Conservation (phyloP, 352 stramenopile species). For the Globisporangium paddicum region DNA sequence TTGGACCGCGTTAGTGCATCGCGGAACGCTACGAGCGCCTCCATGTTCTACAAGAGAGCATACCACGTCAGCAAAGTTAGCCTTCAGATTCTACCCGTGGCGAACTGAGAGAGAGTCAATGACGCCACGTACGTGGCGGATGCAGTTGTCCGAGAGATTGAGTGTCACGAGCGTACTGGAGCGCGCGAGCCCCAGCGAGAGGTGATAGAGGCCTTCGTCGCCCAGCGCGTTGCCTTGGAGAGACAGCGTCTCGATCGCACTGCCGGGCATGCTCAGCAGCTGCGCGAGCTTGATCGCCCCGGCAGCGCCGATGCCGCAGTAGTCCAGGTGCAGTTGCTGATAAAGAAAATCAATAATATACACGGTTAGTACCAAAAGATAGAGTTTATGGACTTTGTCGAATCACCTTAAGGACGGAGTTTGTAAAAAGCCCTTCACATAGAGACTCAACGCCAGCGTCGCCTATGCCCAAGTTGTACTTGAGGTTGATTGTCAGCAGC, state of each 20-base stretch:
- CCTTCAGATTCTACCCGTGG: too few species aligned
- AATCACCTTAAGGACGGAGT: conserved; percentile 56
- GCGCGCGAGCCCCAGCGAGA: conserved; percentile 67
- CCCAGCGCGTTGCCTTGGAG: conserved; percentile 55
- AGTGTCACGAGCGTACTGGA: conserved; percentile 50
- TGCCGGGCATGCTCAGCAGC: conserved; percentile 52
- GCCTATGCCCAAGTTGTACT: conserved; percentile 63
- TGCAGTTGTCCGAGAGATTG: conserved; percentile 77
- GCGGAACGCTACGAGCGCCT: conserved; percentile 45
- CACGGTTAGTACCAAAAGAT: too few species aligned
- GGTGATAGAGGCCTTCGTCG: conserved; percentile 56
- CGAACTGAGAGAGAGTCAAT: too few species aligned
- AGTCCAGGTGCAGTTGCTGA: conserved; percentile 76
- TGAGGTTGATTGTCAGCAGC: conserved; percentile 70
- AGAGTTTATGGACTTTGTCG: too few species aligned
- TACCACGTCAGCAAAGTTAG: not conserved
- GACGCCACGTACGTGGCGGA: conserved; percentile 47
- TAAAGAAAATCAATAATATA: too few species aligned
- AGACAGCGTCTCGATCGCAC: conserved; percentile 51
- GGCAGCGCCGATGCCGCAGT: conserved; percentile 38
- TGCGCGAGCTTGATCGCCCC: conserved; percentile 70
- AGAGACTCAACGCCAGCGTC: conserved; percentile 49
- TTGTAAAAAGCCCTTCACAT: conserved; percentile 65
- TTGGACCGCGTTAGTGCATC: conserved; percentile 67
- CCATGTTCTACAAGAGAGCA: conserved; percentile 27